phyloP scores from a whole-genome alignment of 495 filamentous ascomycete genomes.

The Glonium stellatum region DNA sequence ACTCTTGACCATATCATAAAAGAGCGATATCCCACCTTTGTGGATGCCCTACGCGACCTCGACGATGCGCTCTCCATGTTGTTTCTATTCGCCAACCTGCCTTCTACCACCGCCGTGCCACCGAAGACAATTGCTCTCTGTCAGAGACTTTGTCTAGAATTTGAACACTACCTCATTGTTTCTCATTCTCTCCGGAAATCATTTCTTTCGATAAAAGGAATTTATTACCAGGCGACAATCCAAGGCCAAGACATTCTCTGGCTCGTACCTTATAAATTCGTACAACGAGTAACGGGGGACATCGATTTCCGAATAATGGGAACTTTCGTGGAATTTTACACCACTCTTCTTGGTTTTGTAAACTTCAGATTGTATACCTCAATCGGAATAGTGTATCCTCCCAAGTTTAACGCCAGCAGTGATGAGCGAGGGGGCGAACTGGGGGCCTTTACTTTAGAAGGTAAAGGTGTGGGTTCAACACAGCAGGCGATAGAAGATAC shows the following conservation, averaged over 20 bases:
- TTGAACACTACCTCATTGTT: constrained; percentile 92
- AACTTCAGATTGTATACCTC: constrained; percentile 91
- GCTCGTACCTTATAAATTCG: constrained; percentile 95
- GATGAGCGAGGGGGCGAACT: constrained; percentile 87
- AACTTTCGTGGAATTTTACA: constrained; percentile 98
- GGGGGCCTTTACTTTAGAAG: constrained; percentile 82
- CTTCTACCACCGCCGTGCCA: constrained; percentile 76
- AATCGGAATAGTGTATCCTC: constrained; percentile 85
- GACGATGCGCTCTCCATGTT: constrained; percentile 96
- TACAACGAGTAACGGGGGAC: constrained; percentile 83
- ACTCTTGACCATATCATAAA: constrained; percentile 94
- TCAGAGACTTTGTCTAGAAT: constrained; percentile 85
- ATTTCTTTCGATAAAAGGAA: constrained; percentile 97
- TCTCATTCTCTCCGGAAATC: constrained; percentile 87
- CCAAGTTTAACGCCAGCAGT: constrained; percentile 79
- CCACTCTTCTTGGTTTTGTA: constrained; percentile 87
- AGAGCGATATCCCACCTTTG: constrained; percentile 95
- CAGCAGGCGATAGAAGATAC: constrained; percentile 1
- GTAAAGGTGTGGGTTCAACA: constrained; percentile 47
- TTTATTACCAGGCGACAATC: constrained; percentile 98
- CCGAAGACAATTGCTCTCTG: constrained; percentile 89
- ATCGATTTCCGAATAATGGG: constrained; percentile 98
- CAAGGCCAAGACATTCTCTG: constrained; percentile 97
- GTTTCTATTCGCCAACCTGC: constrained; percentile 95
- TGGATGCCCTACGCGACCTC: constrained; percentile 87